Percentiles rank a stretch among this genome's conserved stretches.
phyloP scores from a whole-genome alignment of 2,329 filamentous ascomycete species.

The Penicillium sp. region DNA sequence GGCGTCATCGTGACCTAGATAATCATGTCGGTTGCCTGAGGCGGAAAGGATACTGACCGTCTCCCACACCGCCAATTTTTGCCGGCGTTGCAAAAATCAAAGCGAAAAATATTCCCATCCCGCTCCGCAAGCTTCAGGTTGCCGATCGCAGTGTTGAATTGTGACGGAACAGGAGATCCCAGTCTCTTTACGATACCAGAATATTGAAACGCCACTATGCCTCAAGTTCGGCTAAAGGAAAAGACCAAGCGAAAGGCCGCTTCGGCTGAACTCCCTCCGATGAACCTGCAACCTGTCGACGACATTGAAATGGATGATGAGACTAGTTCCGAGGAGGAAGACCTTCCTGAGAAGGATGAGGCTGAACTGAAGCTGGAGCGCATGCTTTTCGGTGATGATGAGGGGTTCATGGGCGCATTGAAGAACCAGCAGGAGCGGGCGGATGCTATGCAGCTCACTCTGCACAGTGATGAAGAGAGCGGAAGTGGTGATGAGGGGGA shows the following conservation, averaged over 20 bases:
- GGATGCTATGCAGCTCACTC: constrained; percentile 39
- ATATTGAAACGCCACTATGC: constrained; percentile 21
- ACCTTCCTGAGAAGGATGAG: constrained; percentile 67
- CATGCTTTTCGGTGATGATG: constrained; percentile 82
- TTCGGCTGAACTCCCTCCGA: constrained; percentile 22
- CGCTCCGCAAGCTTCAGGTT: constrained; percentile 13
- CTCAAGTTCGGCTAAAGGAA: constrained; percentile 28
- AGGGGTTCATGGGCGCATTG: constrained; percentile 76
- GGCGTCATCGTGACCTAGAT: background rate
- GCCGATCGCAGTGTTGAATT: constrained; percentile 8
- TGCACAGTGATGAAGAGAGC: constrained; percentile 31
- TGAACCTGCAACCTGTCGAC: constrained; percentile 20
- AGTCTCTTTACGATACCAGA: background rate
- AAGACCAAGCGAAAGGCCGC: constrained; percentile 29
- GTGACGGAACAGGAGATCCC: background rate
- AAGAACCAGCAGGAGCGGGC: constrained; percentile 55
- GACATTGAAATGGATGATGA: constrained; percentile 29
- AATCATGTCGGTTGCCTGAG: background rate
- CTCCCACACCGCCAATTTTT: constrained; percentile 29
- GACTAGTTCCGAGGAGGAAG: constrained; percentile 25
- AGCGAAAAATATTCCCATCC: constrained; percentile 36
- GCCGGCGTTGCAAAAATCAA: constrained; percentile 27
- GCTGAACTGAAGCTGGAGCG: constrained; percentile 84
- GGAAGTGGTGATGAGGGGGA: constrained; percentile 37
- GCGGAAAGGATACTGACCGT: constrained; percentile 19